phyloP scores from a whole-genome alignment of 2,329 filamentous ascomycete genomes.

The Penicillium sclerotiorum region DNA sequence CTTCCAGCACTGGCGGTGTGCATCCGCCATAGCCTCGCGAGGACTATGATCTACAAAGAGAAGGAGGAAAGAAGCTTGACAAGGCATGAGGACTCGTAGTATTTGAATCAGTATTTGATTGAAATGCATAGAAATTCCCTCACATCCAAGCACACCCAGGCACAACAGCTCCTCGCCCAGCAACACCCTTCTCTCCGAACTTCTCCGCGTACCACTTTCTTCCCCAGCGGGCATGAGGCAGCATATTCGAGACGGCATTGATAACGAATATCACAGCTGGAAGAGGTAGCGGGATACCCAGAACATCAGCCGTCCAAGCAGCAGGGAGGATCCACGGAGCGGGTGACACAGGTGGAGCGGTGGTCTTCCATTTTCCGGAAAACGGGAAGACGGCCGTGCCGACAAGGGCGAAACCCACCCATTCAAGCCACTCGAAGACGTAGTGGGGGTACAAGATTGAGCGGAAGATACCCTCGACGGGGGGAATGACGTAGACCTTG shows the following conservation, averaged over 20 bases:
- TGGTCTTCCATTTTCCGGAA: conserved; percentile 6
- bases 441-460: conserved; percentile 91
- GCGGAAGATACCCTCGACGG: conserved; percentile 78
- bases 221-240: conserved; percentile 80
- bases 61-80: no score
- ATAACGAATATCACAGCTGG: conserved; percentile 81
- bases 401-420: conserved; percentile 79
- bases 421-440: conserved; percentile 95
- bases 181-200: conserved; percentile 83
- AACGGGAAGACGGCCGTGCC: conserved; percentile 41
- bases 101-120: no score
- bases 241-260: conserved; percentile 88
- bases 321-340: conserved; percentile 42
- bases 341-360: conserved; percentile 28
- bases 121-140: conserved; percentile 10
- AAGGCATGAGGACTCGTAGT: no score
- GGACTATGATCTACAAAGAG: no score
- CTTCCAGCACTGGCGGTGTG: no score
- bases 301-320: conserved; percentile 29
- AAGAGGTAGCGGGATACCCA: conserved; percentile 56
- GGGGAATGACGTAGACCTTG: conserved; percentile 84
- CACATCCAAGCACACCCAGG: conserved; percentile 54
- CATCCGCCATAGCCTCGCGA: no score
- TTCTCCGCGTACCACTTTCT: conserved; percentile 82
- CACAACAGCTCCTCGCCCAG: conserved; percentile 72